Percentiles rank a stretch among this genome's conserved stretches.
Conservation (phyloP, 2,329 filamentous ascomycete genomes). For the Neurospora sp. region DNA sequence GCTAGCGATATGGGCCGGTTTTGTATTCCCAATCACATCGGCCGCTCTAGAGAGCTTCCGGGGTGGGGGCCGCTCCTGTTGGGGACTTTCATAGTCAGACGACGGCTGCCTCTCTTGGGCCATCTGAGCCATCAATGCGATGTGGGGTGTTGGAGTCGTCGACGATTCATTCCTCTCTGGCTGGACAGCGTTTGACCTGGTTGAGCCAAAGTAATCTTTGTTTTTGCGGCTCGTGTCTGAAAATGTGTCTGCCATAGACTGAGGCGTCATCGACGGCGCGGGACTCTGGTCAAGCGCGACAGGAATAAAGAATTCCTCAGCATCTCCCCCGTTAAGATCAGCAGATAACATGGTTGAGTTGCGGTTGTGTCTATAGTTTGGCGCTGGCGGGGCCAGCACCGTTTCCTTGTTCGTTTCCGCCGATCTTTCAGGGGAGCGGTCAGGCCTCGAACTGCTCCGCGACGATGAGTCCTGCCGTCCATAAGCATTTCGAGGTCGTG, state of each 20-base stretch:
- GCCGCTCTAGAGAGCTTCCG: slow-evolving; percentile 37
- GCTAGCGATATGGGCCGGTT: slow-evolving; percentile 10
- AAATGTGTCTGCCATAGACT: slow-evolving; percentile 39
- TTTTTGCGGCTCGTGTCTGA: slow-evolving; percentile 33
- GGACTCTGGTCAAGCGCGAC: slow-evolving; percentile 65
- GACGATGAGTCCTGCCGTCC: slow-evolving; percentile 45
- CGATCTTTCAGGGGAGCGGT: slow-evolving; percentile 44
- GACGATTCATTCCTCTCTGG: slow-evolving; percentile 40
- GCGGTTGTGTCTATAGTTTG: slow-evolving; percentile 68
- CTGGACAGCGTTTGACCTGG: slow-evolving; percentile 28
- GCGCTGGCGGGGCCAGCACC: slow-evolving; percentile 61
- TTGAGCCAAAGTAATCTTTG: slow-evolving; percentile 49
- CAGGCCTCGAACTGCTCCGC: slow-evolving; percentile 41
- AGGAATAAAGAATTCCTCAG: slow-evolving; percentile 66
- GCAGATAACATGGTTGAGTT: slow-evolving; percentile 55
- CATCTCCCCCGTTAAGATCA: slow-evolving; percentile 37
- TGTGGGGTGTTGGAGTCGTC: slow-evolving; percentile 65
- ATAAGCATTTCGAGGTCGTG: slow-evolving; percentile 45
- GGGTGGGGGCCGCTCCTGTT: slow-evolving; percentile 36
- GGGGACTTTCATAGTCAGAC: slow-evolving; percentile 47
- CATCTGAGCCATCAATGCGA: slow-evolving; percentile 86
- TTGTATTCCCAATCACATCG: slow-evolving; percentile 25
- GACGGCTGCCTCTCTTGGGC: slow-evolving; percentile 64
- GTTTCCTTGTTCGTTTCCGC: slow-evolving; percentile 38
- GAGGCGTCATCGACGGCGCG: slow-evolving; percentile 43